These are phyloP conservation scores for Myxozyma geophila DNA, from an alignment of 805 yeast species.

Conservation along the genomic window DNA sequence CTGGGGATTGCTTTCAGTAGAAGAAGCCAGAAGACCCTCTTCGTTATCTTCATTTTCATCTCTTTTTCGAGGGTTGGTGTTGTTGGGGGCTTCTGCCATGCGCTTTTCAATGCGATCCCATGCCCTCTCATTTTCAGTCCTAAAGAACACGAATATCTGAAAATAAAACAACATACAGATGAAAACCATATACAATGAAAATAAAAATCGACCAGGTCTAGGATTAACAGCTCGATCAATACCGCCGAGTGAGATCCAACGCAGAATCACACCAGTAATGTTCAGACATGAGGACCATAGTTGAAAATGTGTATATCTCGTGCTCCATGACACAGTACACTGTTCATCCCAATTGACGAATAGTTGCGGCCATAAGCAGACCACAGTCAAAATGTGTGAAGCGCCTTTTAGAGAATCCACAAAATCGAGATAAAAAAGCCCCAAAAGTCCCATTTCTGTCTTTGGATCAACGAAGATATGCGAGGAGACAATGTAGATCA, in stretches of 20 bases:
- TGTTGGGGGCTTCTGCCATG: background rate
- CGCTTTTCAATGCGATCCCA: constrained; percentile 15
- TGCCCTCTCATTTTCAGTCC: constrained; percentile 8
- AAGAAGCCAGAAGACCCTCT: background rate
- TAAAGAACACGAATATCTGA: constrained; percentile 4
- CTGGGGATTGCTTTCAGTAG: too few species aligned
- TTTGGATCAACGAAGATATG: constrained; percentile 15
- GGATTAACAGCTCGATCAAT: constrained; percentile 8
- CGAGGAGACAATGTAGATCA: constrained; percentile 8
- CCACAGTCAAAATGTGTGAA: constrained; percentile 9
- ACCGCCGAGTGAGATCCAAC: background rate
- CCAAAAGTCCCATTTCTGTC: constrained; percentile 25
- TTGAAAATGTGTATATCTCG: constrained; percentile 4
- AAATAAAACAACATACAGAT: background rate
- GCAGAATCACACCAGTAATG: background rate
- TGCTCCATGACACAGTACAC: constrained; percentile 16
- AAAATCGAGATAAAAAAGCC: constrained; percentile 26
- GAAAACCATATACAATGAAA: background rate
- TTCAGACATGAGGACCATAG: background rate
- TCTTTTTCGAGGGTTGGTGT: background rate
- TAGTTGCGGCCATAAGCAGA: constrained; percentile 26
- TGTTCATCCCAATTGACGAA: constrained; percentile 24
- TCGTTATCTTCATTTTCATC: background rate
- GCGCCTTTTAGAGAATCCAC: constrained; percentile 27
- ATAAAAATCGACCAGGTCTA: constrained; percentile 3